Evolutionary conservation across 192 early-diverging fungal genomes (phyloP).

Genomic region (Podila horticola): DNA sequence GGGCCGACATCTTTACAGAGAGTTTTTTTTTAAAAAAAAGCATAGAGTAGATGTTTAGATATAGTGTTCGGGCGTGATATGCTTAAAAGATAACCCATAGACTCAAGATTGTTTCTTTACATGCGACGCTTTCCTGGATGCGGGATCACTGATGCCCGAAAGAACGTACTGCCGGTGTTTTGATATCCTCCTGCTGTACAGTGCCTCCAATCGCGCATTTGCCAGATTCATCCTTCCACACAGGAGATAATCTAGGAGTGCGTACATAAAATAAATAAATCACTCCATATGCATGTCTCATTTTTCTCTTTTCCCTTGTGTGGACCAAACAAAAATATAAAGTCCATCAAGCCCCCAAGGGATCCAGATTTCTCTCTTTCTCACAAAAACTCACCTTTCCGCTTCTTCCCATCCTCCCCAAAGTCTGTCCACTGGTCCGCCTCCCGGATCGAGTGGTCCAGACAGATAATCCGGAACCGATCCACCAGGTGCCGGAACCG

Average conservation of each 20-base stretch:
- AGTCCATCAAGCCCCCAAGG: neutral
- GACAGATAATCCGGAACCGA: slow-evolving; percentile 57
- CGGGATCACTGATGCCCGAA: slow-evolving; percentile 70
- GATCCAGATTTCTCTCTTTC: neutral
- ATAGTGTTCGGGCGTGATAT: neutral
- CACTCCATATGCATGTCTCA: neutral
- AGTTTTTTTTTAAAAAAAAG: slow-evolving; percentile 5
- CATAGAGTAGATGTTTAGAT: slow-evolving; percentile 1
- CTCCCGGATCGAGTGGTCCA: slow-evolving; percentile 45
- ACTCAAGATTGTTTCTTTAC: slow-evolving; percentile 36
- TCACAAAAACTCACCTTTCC: slow-evolving; percentile 23
- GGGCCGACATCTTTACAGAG: slow-evolving; percentile 61
- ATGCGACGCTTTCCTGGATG: slow-evolving; percentile 56
- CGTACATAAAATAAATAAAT: neutral
- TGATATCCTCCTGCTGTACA: slow-evolving; percentile 67
- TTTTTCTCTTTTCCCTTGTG: neutral
- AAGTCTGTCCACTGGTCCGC: slow-evolving; percentile 46
- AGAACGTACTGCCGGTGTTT: slow-evolving; percentile 64
- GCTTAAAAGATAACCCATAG: neutral
- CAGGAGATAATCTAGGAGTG: slow-evolving; percentile 63
- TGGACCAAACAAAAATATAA: neutral
- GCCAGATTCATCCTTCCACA: slow-evolving; percentile 81
- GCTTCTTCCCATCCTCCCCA: slow-evolving; percentile 36
- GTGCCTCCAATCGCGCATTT: slow-evolving; percentile 72
- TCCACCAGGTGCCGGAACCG: slow-evolving; percentile 62